Conservation (phyloP, 192 early-diverging fungal species). For the Backusella sp. region DNA sequence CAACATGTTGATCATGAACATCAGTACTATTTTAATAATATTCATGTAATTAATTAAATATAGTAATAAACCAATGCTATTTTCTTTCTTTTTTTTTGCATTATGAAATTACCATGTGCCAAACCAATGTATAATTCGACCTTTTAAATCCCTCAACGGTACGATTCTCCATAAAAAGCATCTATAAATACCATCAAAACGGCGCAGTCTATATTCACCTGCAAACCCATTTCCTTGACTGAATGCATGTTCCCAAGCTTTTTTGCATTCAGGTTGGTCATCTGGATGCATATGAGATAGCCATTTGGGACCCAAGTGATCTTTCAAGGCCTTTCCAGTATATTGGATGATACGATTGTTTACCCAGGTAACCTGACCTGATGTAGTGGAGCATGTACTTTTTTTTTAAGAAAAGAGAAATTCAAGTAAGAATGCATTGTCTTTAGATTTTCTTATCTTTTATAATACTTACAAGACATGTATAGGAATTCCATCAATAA, state of each 20-base stretch:
- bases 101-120: constrained; percentile 35
- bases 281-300: constrained; percentile 51
- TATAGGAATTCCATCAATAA: constrained; percentile 55
- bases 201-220: constrained; percentile 48
- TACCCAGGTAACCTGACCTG: constrained; percentile 52
- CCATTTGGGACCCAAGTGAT: constrained; percentile 47
- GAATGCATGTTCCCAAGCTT: constrained; percentile 46
- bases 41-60: neutral
- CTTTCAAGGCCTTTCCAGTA: constrained; percentile 34
- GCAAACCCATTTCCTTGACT: constrained; percentile 47
- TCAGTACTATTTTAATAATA: constrained; percentile 40
- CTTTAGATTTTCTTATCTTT: neutral
- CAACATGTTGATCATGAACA: constrained; percentile 53
- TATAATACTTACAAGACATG: constrained; percentile 51
- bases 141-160: constrained; percentile 49
- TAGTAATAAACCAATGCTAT: neutral
- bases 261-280: constrained; percentile 34
- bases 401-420: constrained; percentile 5
- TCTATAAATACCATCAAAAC: constrained; percentile 56
- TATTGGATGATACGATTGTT: constrained; percentile 55
- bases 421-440: neutral
- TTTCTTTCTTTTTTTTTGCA: neutral
- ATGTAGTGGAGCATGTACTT: constrained; percentile 46
- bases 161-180: constrained; percentile 53
- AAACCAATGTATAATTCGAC: constrained; percentile 57